Percentiles rank a stretch among this genome's conserved stretches.
Evolutionary conservation across 306 rosid genomes (phyloP).

Genomic region (Citrullus mucosospermus): DNA sequence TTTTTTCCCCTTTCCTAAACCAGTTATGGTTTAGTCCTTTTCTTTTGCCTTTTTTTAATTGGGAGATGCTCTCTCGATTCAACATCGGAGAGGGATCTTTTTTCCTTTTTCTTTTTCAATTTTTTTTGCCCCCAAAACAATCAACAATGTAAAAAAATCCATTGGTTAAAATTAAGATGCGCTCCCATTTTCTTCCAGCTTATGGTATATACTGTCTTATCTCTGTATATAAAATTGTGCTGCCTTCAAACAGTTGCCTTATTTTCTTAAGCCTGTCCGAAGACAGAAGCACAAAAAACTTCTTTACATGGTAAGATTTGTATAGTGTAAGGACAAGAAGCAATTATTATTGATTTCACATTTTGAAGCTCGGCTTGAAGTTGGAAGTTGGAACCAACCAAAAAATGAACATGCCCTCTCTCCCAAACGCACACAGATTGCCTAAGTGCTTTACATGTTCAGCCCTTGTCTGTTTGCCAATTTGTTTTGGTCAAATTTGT

Average conservation of each 20-base stretch:
- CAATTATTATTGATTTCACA: not conserved
- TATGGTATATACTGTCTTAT: not conserved
- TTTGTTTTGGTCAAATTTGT: conserved; percentile 4
- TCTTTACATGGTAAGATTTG: not conserved
- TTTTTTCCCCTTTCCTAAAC: not conserved
- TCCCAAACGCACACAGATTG: not conserved
- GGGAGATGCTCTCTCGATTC: not conserved
- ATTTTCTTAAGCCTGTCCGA: not conserved
- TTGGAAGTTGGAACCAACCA: not conserved
- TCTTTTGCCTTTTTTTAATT: not conserved
- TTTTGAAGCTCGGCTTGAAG: not conserved
- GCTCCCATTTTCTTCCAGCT: not conserved
- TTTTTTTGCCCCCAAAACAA: conserved; percentile 7
- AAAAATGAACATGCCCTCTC: not conserved
- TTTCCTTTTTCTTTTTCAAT: not conserved
- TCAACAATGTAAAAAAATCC: conserved; percentile 29
- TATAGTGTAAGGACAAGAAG: not conserved
- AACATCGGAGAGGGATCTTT: not conserved
- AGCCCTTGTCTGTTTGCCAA: not conserved
- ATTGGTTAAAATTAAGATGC: conserved; percentile 5
- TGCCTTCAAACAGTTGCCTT: not conserved
- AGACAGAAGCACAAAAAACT: not conserved
- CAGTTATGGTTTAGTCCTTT: not conserved
- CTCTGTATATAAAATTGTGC: not conserved
- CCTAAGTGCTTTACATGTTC: not conserved